Evolutionary conservation across 2,329 filamentous ascomycete species (phyloP).

Genomic region (Cordyceps cicadae): DNA sequence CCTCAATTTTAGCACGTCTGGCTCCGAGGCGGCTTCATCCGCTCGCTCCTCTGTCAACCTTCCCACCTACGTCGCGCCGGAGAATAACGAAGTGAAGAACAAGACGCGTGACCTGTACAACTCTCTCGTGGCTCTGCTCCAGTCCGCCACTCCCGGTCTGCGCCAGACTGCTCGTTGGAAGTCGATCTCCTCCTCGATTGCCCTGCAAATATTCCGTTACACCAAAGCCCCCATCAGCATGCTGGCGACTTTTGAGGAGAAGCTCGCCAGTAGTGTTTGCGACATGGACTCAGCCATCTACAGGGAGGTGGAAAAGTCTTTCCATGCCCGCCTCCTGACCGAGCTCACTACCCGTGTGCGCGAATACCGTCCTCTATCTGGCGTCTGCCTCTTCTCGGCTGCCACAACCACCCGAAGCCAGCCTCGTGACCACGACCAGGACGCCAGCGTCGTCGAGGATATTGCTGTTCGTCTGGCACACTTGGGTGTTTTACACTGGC

Average conservation of each 20-base stretch:
- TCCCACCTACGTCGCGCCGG: slow-evolving; percentile 29
- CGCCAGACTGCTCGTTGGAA: slow-evolving; percentile 42
- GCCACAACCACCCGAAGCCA: slow-evolving; percentile 44
- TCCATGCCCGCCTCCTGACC: slow-evolving; percentile 39
- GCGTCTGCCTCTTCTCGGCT: slow-evolving; percentile 45
- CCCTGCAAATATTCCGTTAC: slow-evolving; percentile 51
- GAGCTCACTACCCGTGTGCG: slow-evolving; percentile 42
- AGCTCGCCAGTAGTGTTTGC: slow-evolving; percentile 36
- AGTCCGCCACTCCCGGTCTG: slow-evolving; percentile 37
- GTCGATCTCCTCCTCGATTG: slow-evolving; percentile 43
- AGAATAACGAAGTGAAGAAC: slow-evolving; percentile 31
- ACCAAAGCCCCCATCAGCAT: slow-evolving; percentile 42
- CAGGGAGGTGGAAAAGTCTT: slow-evolving; percentile 39
- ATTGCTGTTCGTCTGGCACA: slow-evolving; percentile 74
- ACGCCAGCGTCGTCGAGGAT: slow-evolving; percentile 51
- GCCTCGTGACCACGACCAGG: slow-evolving; percentile 28
- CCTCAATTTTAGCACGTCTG: slow-evolving; percentile 40
- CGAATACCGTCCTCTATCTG: slow-evolving; percentile 44
- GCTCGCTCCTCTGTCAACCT: slow-evolving; percentile 40
- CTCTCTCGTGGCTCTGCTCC: slow-evolving; percentile 46
- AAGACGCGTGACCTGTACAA: slow-evolving; percentile 43
- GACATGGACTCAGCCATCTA: slow-evolving; percentile 36
- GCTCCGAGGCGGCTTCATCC: slow-evolving; percentile 39
- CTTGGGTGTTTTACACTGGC: slow-evolving; percentile 79
- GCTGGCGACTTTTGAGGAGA: slow-evolving; percentile 41